Evolutionary conservation across 805 yeast genomes (phyloP).

Genomic region (Jamesozyma spencerorum): DNA sequence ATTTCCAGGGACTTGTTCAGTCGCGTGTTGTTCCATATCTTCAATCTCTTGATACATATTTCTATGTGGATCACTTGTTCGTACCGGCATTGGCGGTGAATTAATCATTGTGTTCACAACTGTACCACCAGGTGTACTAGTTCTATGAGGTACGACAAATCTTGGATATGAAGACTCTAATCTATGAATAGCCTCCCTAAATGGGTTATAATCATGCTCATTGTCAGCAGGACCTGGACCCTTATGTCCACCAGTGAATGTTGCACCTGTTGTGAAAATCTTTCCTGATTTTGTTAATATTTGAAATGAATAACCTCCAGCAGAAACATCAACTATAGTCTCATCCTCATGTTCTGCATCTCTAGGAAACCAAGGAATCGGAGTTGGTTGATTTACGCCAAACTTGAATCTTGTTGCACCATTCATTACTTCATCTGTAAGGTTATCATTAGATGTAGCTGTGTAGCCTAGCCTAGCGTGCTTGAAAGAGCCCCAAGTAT

Average conservation of each 20-base stretch:
- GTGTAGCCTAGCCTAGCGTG: constrained; percentile 29
- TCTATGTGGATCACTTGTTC: constrained; percentile 17
- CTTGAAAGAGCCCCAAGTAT: constrained; percentile 29
- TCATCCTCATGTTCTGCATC: constrained; percentile 11
- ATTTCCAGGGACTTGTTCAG: constrained; percentile 21
- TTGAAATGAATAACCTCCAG: constrained; percentile 59
- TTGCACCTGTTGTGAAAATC: constrained; percentile 45
- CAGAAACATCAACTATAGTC: constrained; percentile 33
- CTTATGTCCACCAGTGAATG: constrained; percentile 33
- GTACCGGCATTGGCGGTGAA: background rate
- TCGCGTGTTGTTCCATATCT: constrained; percentile 13
- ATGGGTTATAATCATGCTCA: constrained; percentile 30
- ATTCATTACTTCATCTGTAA: constrained; percentile 14
- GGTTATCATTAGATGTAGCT: constrained; percentile 14
- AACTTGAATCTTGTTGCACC: constrained; percentile 19
- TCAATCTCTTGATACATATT: constrained; percentile 23
- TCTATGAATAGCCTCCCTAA: constrained; percentile 19
- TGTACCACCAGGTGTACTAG: too few relatives aligned
- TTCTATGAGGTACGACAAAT: constrained; percentile 6
- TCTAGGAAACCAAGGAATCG: constrained; percentile 23
- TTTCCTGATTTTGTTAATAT: constrained; percentile 48
- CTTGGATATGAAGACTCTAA: constrained; percentile 19
- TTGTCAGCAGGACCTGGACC: constrained; percentile 35
- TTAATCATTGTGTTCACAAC: background rate
- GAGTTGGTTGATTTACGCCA: constrained; percentile 24